phyloP scores from a whole-genome alignment of 176 grass and related monocot genomes.

The Phyllostachys edulis region DNA sequence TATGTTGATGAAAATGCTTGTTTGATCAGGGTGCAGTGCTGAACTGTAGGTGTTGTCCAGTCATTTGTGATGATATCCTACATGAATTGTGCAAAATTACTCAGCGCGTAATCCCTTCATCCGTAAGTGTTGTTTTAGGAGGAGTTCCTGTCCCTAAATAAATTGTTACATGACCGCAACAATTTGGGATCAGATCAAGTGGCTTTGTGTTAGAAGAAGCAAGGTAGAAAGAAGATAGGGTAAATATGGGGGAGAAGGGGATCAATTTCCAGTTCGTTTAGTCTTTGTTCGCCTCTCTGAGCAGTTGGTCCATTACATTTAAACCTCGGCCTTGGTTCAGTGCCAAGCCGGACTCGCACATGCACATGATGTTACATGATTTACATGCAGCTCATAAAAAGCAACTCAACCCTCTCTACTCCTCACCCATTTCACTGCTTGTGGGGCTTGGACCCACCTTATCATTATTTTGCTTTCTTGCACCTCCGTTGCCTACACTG shows the following conservation, averaged over 20 bases:
- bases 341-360: neutral
- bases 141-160: neutral
- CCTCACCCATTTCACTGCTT: neutral
- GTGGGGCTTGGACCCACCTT: neutral
- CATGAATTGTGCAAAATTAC: neutral
- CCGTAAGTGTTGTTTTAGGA: neutral
- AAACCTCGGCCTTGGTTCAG: neutral
- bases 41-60: neutral
- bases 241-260: neutral
- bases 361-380: neutral
- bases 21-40: neutral
- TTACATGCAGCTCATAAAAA: neutral
- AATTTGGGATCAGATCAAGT: neutral
- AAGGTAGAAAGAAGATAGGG: neutral
- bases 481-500: neutral
- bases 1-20: neutral
- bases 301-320: neutral
- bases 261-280: neutral
- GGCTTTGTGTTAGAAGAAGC: neutral
- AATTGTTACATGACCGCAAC: neutral
- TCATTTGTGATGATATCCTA: neutral
- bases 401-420: neutral
- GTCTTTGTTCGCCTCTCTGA: neutral
- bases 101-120: neutral
- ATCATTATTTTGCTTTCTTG: neutral